Percentiles rank a stretch among this genome's conserved stretches.
These are phyloP conservation scores for Circinella umbellata DNA, from an alignment of 371 early-diverging fungal genomes.

Conservation along the genomic window DNA sequence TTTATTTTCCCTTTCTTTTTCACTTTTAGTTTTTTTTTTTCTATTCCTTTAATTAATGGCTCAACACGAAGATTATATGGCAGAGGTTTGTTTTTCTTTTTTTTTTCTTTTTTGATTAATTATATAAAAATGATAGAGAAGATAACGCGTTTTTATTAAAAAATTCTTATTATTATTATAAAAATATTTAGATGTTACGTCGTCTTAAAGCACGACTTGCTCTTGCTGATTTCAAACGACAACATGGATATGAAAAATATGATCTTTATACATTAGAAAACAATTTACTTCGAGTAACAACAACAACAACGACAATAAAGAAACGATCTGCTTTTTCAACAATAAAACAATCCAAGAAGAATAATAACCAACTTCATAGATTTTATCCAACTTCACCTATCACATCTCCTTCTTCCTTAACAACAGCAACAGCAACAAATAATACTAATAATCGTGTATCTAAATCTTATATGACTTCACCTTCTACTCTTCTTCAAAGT, in stretches of 20 bases:
- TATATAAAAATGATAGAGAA: too few species aligned
- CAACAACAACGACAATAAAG: not conserved
- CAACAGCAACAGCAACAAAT: not conserved
- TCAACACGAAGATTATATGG: not conserved
- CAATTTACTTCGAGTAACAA: constrained; percentile 16
- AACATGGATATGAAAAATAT: constrained; percentile 35
- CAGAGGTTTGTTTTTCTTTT: not conserved
- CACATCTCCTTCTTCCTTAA: not conserved
- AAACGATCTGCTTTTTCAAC: constrained; percentile 2
- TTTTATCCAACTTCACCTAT: constrained; percentile 37
- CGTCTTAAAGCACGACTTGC: constrained; percentile 32
- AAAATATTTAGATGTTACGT: constrained; percentile 24
- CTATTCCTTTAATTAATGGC: not conserved
- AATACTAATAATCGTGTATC: not conserved
- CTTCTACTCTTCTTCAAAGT: constrained; percentile 15
- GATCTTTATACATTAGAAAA: constrained; percentile 34
- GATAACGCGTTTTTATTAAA: too few species aligned
- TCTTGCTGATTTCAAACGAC: constrained; percentile 35
- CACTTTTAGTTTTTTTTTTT: not conserved
- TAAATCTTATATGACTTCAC: constrained; percentile 1
- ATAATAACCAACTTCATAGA: constrained; percentile 27
- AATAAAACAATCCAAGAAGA: not conserved
- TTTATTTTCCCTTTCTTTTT: constrained; percentile 1
- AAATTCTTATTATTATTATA: too few species aligned
- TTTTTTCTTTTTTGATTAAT: too few species aligned